Evolutionary conservation across 768 basidiomycete species (phyloP).

Genomic region (Krasilnikovozyma curviuscula): DNA sequence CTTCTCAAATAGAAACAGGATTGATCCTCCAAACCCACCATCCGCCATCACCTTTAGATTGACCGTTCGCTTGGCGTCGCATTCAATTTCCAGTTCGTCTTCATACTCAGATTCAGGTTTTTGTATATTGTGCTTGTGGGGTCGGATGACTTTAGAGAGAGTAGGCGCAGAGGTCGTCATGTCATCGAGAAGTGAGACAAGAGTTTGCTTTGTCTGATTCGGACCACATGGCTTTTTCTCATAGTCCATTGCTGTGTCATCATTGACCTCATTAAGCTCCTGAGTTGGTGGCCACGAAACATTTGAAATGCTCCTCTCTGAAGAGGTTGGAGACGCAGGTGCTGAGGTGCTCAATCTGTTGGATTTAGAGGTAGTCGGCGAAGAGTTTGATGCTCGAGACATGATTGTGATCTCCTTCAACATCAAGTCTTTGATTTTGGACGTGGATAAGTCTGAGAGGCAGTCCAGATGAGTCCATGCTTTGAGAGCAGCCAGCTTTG

Average conservation of each 20-base stretch:
- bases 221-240: too few relatives aligned
- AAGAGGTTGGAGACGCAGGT: not conserved
- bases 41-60: not conserved
- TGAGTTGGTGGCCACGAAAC: not conserved
- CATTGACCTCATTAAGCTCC: not conserved
- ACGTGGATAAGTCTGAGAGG: conserved; percentile 26
- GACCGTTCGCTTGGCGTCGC: not conserved
- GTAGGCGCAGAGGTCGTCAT: too few relatives aligned
- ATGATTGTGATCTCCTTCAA: not conserved
- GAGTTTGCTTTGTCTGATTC: too few relatives aligned
- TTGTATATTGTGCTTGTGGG: too few relatives aligned
- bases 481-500: conserved; percentile 44
- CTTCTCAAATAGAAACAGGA: conserved; percentile 8
- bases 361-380: too few relatives aligned
- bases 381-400: not conserved
- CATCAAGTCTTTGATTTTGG: not conserved
- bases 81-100: not conserved
- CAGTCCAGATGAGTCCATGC: conserved; percentile 78
- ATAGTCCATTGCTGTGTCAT: too few relatives aligned
- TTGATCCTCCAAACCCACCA: not conserved
- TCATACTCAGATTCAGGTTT: not conserved
- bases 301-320: too few relatives aligned
- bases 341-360: not conserved
- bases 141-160: not conserved
- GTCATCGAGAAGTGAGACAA: too few relatives aligned